phyloP scores from a whole-genome alignment of 2,329 filamentous ascomycete genomes.

The Penicillium sp. region DNA sequence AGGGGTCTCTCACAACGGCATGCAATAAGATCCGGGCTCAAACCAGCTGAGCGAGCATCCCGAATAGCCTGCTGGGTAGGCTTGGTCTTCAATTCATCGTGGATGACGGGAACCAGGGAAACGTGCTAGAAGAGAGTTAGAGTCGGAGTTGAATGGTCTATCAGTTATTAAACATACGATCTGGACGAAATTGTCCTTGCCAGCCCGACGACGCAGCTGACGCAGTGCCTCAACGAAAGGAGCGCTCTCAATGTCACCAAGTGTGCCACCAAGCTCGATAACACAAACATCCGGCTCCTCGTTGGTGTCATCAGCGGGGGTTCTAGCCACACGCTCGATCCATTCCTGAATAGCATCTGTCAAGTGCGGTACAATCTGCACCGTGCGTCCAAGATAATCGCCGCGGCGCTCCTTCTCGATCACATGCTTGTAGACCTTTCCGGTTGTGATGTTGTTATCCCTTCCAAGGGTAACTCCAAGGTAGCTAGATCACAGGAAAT shows the following conservation, averaged over 20 bases:
- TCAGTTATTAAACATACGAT: conserved; percentile 47
- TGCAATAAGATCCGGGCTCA: conserved; percentile 76
- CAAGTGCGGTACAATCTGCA: conserved; percentile 87
- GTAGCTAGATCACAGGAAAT: conserved; percentile 46
- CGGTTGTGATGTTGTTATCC: conserved; percentile 95
- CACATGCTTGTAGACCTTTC: conserved; percentile 89
- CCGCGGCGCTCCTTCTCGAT: conserved; percentile 69
- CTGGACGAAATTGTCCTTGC: conserved; percentile 76
- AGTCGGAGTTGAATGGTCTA: neutral
- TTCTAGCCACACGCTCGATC: conserved; percentile 79
- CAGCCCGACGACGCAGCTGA: conserved; percentile 69
- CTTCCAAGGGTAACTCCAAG: conserved; percentile 75
- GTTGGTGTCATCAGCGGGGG: conserved; percentile 80
- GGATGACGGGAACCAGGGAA: conserved; percentile 67
- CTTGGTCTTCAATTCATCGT: conserved; percentile 87
- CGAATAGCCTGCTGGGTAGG: conserved; percentile 89
- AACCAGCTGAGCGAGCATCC: conserved; percentile 74
- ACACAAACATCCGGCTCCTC: conserved; percentile 89
- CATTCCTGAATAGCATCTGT: conserved; percentile 89
- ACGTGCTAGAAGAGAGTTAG: conserved; percentile 54
- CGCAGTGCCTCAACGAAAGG: conserved; percentile 84
- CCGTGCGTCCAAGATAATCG: conserved; percentile 82
- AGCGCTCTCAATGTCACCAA: conserved; percentile 77
- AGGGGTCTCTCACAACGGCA: conserved; percentile 82
- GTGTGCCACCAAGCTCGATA: conserved; percentile 53